Evolutionary conservation across 257 asterid species (phyloP).

Genomic region (Leonotis leonurus): DNA sequence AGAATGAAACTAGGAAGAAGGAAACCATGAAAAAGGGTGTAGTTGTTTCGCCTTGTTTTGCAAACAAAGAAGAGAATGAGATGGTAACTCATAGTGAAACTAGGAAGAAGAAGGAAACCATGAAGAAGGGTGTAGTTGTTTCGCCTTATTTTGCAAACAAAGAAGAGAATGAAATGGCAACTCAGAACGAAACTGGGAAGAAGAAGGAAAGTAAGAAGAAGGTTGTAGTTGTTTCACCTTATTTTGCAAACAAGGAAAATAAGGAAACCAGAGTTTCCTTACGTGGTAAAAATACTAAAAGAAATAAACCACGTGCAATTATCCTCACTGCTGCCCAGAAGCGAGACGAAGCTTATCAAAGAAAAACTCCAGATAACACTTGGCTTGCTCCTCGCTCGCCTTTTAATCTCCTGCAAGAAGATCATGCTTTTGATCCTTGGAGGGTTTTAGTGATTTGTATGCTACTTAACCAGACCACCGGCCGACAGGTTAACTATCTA

Average conservation of each 20-base stretch:
- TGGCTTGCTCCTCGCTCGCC: constrained; percentile 90
- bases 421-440: constrained; percentile 89
- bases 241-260: constrained; percentile 26
- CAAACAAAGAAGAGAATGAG: background rate
- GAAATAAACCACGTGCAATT: background rate
- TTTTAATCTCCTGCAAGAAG: constrained; percentile 72
- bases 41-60: constrained; percentile 24
- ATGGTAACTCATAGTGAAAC: no score
- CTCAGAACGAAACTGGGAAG: no score
- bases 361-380: constrained; percentile 45
- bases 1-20: background rate
- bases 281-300: constrained; percentile 21
- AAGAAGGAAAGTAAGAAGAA: constrained; percentile 18
- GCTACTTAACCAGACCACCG: constrained; percentile 76
- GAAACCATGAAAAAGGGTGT: background rate
- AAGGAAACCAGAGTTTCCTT: background rate
- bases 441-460: constrained; percentile 86
- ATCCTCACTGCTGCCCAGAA: constrained; percentile 52
- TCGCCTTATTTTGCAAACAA: constrained; percentile 28
- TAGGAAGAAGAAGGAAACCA: constrained; percentile 7
- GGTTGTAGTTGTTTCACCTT: constrained; percentile 44
- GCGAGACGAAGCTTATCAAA: constrained; percentile 53
- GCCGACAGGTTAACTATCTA: constrained; percentile 46
- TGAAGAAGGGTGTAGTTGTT: background rate
- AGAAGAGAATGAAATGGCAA: background rate